phyloP scores from a whole-genome alignment of 208 protist genomes.

The Leishmania arabica region DNA sequence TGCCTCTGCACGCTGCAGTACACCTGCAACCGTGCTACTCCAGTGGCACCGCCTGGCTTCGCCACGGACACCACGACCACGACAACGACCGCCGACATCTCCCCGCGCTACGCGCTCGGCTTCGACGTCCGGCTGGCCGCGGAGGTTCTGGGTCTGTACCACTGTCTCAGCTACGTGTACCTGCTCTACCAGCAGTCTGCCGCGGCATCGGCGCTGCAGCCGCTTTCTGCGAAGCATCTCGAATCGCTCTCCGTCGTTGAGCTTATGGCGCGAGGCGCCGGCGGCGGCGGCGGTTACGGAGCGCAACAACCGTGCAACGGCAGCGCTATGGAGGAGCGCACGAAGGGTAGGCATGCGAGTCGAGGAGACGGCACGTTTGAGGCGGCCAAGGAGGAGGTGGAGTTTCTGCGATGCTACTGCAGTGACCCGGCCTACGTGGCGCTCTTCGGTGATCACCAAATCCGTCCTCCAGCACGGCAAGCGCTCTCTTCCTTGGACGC shows the following conservation, averaged over 20 bases:
- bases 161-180: conserved; percentile 27
- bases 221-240: neutral
- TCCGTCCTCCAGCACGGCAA: neutral
- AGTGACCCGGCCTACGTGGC: neutral
- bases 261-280: neutral
- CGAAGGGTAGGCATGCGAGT: neutral
- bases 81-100: neutral
- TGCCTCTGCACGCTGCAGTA: conserved; percentile 20
- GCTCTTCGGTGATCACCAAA: neutral
- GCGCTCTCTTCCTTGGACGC: neutral
- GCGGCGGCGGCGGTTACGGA: neutral
- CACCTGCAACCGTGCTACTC: neutral
- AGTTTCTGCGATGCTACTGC: conserved; percentile 8
- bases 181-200: conserved; percentile 15
- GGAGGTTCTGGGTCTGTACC: conserved; percentile 23
- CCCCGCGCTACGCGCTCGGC: conserved; percentile 4
- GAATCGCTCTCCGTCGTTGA: neutral
- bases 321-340: neutral
- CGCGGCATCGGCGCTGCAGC: neutral
- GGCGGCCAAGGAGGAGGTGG: neutral
- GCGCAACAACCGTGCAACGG: neutral
- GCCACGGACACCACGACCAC: neutral
- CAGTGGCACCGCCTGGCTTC: neutral
- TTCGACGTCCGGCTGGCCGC: conserved; percentile 25
- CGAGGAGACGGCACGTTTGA: neutral